Evolutionary conservation across 1,284 basidiomycete species (phyloP), one percentile per base, ranked within the genome.

Genomic region (Xerocomus minutiporus): DNA sequence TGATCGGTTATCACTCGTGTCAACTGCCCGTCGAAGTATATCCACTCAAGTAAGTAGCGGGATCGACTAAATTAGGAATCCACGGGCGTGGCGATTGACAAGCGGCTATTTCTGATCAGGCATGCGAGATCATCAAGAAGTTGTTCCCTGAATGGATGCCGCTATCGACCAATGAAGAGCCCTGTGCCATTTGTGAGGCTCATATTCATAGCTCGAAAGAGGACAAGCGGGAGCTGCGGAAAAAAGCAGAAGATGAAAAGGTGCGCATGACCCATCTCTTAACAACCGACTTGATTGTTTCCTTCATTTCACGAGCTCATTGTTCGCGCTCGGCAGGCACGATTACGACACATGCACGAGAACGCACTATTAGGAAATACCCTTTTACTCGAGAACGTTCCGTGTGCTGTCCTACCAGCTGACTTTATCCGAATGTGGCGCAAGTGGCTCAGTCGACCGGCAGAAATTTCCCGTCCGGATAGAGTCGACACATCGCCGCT

Each of bases 191-290:
- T 8, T 91, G 89, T 59, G 78, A 82, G 53, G 75, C 75, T 1
- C 66, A 71, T 20, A 67, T 81, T n/a, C 75, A 81, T 49, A 74
- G 73, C 12, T 82, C 79, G 8, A 81, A 76, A 59, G 80, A 80
- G 61, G 80, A 79, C 56, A 83, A 79, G 60, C 74, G 76, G 36
- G 81, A 81, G 60, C 58, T 76, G 46, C 80, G 82, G 46, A 81
- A 74, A 63, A 76, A 74, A 51, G 84, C 83, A 11, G 84, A 87
- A 61, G 81, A 84, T 26, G 88, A 91, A 69, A 91, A 88, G 81
- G 89, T 85, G 51, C 48, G 55, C 17, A 49, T 28, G 38, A 41
- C 29, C 4, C 50, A 31, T 36, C 43, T 47, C 48, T 38, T 29
- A 25, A 40, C 5, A 26, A 34, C 49, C 13, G 34, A 25, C 46